Percentiles rank a stretch among this genome's conserved stretches.
phyloP scores from a whole-genome alignment of 306 rosid genomes.

The Comarum palustre region DNA sequence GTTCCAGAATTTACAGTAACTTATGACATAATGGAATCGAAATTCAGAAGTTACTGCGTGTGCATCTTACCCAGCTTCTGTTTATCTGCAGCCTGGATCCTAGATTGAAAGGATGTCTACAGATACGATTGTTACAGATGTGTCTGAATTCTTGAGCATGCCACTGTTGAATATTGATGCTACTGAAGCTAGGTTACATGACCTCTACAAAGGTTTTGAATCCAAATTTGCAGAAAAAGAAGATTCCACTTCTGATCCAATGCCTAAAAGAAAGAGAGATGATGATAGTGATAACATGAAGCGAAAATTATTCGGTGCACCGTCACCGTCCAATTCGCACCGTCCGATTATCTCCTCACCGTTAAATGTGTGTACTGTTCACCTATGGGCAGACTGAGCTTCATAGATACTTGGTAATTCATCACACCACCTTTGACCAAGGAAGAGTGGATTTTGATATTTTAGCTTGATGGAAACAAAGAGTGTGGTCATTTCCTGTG shows the following conservation, averaged over 20 bases:
- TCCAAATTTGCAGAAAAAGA: background rate
- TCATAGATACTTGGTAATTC: background rate
- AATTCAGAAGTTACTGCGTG: background rate
- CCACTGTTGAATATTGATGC: background rate
- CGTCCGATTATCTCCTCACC: no score
- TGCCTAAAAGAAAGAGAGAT: background rate
- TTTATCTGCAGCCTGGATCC: slow-evolving; percentile 4
- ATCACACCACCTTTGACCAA: background rate
- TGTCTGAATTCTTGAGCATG: background rate
- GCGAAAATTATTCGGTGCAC: no score
- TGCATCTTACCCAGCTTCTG: slow-evolving; percentile 7
- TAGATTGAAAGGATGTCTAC: background rate
- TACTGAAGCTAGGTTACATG: background rate
- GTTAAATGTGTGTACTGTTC: no score
- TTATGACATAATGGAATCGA: background rate
- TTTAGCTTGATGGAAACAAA: background rate
- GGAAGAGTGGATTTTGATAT: background rate
- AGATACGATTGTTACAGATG: background rate
- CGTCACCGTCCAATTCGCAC: no score
- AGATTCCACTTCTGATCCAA: background rate
- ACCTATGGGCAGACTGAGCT: slow-evolving; percentile 1
- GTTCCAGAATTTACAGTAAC: background rate
- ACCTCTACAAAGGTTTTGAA: slow-evolving; percentile 9
- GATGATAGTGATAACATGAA: background rate
- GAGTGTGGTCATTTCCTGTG: background rate